phyloP scores from a whole-genome alignment of 73 alveolate genomes.

The Durusdinium trenchii region DNA sequence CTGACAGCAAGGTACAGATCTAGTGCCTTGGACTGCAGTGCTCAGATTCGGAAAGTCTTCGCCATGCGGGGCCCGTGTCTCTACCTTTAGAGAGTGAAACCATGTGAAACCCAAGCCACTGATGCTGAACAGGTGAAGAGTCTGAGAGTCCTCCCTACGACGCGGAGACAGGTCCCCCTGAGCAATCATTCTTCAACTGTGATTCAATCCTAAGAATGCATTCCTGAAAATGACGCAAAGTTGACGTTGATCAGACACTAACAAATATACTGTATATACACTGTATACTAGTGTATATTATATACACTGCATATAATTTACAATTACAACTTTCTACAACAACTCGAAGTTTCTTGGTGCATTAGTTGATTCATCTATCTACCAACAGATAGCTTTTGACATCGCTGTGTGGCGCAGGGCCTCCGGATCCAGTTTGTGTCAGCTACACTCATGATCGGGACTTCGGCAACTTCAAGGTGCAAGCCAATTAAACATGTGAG shows the following conservation, averaged over 20 bases:
- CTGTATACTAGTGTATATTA: too few species aligned
- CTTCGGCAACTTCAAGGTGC: slow-evolving; percentile 93
- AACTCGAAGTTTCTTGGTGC: too few species aligned
- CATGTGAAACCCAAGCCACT: background rate
- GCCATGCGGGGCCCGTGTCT: background rate
- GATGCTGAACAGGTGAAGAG: slow-evolving; percentile 43
- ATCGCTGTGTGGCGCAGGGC: background rate
- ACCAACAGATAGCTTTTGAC: background rate
- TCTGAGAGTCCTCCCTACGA: slow-evolving; percentile 66
- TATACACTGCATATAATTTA: too few species aligned
- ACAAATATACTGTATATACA: too few species aligned
- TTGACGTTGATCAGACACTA: too few species aligned
- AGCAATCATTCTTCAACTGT: background rate
- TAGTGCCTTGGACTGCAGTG: slow-evolving; percentile 10
- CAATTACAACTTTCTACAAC: too few species aligned
- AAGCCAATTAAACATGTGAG: too few species aligned
- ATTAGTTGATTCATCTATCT: too few species aligned
- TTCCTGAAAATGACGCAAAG: too few species aligned
- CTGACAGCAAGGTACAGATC: slow-evolving; percentile 64
- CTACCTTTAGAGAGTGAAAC: background rate
- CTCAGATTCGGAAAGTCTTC: background rate
- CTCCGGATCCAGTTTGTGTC: slow-evolving; percentile 89
- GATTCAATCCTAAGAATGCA: too few species aligned
- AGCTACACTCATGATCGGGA: slow-evolving; percentile 96
- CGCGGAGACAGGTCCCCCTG: slow-evolving; percentile 39